These are phyloP conservation scores for Filobasidium uniguttulatum DNA, from an alignment of 1,284 basidiomycete genomes.

Conservation along the genomic window DNA sequence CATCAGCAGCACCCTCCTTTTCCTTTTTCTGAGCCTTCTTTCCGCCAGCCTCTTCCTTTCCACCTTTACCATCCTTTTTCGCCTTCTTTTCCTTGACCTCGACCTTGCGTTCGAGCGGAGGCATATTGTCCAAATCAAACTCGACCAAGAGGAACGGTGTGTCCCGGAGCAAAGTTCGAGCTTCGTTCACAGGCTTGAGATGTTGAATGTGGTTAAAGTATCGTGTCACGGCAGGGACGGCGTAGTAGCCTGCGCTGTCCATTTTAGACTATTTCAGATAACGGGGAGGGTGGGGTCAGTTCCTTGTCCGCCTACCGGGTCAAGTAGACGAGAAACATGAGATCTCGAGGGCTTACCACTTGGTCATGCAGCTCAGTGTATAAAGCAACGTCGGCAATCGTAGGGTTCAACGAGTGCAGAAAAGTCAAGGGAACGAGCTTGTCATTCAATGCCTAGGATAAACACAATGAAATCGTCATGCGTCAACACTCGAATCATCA, in stretches of 20 bases:
- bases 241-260: constrained; percentile 53
- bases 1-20: too few species aligned
- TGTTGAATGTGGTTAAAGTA: constrained; percentile 89
- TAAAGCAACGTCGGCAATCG: constrained; percentile 72
- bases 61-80: constrained; percentile 35
- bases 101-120: constrained; percentile 55
- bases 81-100: constrained; percentile 59
- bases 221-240: constrained; percentile 65
- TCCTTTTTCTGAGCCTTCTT: constrained; percentile 17
- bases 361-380: constrained; percentile 68
- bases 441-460: constrained; percentile 54
- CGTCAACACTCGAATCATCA: too few species aligned
- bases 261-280: constrained; percentile 31
- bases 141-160: constrained; percentile 47
- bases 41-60: constrained; percentile 11
- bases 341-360: constrained; percentile 45
- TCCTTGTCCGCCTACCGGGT: neutral
- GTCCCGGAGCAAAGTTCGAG: constrained; percentile 31
- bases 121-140: constrained; percentile 63
- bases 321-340: neutral
- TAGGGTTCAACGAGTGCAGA: constrained; percentile 55
- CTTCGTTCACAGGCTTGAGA: constrained; percentile 41
- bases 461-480: too few species aligned
- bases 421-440: constrained; percentile 64
- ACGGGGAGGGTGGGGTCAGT: too few species aligned